Evolutionary conservation across 192 early-diverging fungal species (phyloP), one percentile per base, ranked within the genome.

Genomic region (Backusella liffmaniae): DNA sequence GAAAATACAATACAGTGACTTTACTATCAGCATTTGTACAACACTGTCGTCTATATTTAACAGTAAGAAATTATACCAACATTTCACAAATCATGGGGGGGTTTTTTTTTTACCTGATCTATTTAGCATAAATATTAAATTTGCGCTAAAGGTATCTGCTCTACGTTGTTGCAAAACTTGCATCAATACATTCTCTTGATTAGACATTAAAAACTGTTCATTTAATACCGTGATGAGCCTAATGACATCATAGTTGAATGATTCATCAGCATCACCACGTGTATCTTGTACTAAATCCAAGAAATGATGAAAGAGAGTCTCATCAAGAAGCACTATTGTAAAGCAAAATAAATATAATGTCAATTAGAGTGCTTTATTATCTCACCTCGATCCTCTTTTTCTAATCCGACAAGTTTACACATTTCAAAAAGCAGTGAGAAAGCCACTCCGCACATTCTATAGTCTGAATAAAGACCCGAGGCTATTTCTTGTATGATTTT

Each of bases 121-220:
- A 80, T 98, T 98, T 71, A 98, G 84, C 83, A 98, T 91, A 79
- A 98, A 95, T 66, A 98, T 91, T 23, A 98, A 77, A 76, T 96
- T 98, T 41, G 94, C 95, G 6, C 91, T 86, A 76, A 98, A 93
- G 15, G 94, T 96, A 66, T 92, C 94, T 77, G 92, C 88, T 30
- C 82, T 80, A 67, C 92, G 82, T 30, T 83, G 74, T 3, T 70
- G 46, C 1, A 95, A 69, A 5, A 80, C 84, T 49, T 68, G 41
- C 59, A 94, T 56, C 5, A 95, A 77, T 16, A 80, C 80, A 77
- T 95, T 92, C 12, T 80, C 70, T 46, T 53, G 34, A 2, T 76
- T 80, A 5, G 85, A 77, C 80, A 83, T 86, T 83, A 89, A 84
- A 76, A 87, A 93, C 76, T 95, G 93, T 72, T 94, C 86, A 73